Evolutionary conservation across 495 filamentous ascomycete genomes (phyloP), one percentile per base, ranked within the genome.

Genomic region (Entonaema liquescens): DNA sequence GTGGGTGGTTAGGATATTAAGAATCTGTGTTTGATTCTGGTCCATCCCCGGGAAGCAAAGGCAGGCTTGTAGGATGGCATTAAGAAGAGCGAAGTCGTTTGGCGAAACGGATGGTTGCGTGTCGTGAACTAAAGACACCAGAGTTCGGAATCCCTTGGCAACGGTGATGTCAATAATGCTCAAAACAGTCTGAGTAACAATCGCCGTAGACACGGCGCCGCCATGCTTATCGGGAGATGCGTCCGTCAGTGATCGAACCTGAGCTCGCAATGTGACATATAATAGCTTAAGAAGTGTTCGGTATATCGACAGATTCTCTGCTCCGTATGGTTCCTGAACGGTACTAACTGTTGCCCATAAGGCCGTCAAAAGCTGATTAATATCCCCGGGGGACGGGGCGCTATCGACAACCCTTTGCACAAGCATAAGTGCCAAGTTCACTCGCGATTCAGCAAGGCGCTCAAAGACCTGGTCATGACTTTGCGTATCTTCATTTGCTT

Each of bases 21-120:
- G 84, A 67, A 94, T 87, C 63, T 91, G 88, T 19, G 89, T 72
- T 71, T 89, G 83, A 68, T 84, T 87, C 57, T 85, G 80, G 26
- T 85, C 82, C 68, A 92, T 85, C 19, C 87, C 86, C 1, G 88
- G 88, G n/a, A 97, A 84, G 62, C 87, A 88, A 23, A 98, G 83
- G 56, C 90, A 88, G 44, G 89, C 90, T 74, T 97, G 94, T 15
- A 98, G 83, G 68, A 98, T 90, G 6, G 91, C 93, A n/a, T 91
- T 97, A 25, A 99, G 80, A 47, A 98, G 90, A 17, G 90, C 90
- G 70, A 98, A 89, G 74, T 99, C 95, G 77, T 86, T 74, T 61
- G 90, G 83, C 2, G 79, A 79, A n/a, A 86, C 82, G 23, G 76
- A 71, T 0, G 78, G 66, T 9, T 83, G 74, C 21, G 81, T 73